Base-by-base conservation (phyloP, 1,284 basidiomycete genomes). In the Moesziomyces parantarcticus region DNA sequence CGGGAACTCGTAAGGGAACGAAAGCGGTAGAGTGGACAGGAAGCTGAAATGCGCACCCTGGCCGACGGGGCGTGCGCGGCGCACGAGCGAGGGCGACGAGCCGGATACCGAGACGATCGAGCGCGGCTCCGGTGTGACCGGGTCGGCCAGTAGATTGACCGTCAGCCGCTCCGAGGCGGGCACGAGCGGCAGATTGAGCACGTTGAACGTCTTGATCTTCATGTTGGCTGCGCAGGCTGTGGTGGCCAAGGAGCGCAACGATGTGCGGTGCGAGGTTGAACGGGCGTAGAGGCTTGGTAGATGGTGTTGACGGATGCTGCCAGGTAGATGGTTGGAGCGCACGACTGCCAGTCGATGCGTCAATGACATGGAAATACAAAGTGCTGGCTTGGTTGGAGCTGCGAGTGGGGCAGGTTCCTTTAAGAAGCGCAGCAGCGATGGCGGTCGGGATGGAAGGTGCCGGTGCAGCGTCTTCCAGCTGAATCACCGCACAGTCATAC, bases 1-100 rank as follows among this genome's bases (percentile, higher is more conserved):
- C 8, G 86, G 85, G 13, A 97, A 89, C 29, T 90, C 87, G 84
- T 92, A 94, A 0, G 96, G 96, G 84, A 97, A 98, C 6, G 90
- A 86, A 0, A 92, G 77, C 7, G 93, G 92, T 58, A 93, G 88
- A 0, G 96, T 94, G 1, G 90, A 88, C 47, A 93, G 90, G 80
- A 91, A 90, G 13, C 92, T 90, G 86, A 92, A 97, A 80, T 93
- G 92, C 0, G 89, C 88, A 23, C 89, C 83, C 0, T 87, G 84
- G 10, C 87, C 72, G 88, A 87, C 52, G 88, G 86, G 69, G 88
- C 89, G 72, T 58, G 92, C 87, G 42, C 93, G 89, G 81, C 93
- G 92, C 14, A 91, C 78, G 68, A 86, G 78, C 10, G 80, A 77
- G 13, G 78, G 77, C 4, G 74, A 62, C 20, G 75, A 75, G 7